These are phyloP conservation scores for Blastomyces gilchristii DNA, from an alignment of 2,329 filamentous ascomycete genomes.

Conservation along the genomic window DNA sequence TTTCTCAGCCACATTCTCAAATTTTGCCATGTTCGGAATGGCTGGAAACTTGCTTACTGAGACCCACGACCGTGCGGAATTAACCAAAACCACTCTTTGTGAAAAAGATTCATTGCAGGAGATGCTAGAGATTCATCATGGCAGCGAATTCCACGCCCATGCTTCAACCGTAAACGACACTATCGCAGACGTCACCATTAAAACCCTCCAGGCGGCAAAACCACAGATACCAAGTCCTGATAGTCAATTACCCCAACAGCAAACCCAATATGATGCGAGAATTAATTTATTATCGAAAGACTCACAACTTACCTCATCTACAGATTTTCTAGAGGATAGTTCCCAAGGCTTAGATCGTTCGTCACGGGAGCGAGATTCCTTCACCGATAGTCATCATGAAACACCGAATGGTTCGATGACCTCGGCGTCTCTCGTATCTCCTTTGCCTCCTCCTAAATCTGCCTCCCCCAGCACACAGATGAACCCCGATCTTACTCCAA, in stretches of 20 bases:
- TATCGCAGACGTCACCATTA: not conserved
- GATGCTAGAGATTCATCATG: not conserved
- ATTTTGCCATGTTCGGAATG: conserved; percentile 1
- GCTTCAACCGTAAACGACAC: not conserved
- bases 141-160: not conserved
- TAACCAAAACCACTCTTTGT: not conserved
- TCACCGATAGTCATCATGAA: conserved; percentile 22
- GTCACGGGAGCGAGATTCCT: conserved; percentile 18
- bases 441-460: conserved; percentile 17
- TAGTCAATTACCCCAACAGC: not conserved
- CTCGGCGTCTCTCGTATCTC: conserved; percentile 21
- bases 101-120: not conserved
- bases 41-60: conserved; percentile 1
- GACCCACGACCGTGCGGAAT: not conserved
- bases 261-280: not conserved
- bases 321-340: conserved; percentile 10
- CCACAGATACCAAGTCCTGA: not conserved
- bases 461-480: conserved; percentile 10
- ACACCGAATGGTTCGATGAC: conserved; percentile 25
- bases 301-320: not conserved
- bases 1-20: not conserved
- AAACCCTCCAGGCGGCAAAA: not conserved
- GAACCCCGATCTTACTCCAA: conserved; percentile 13
- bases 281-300: conserved; percentile 5
- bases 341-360: conserved; percentile 17